These are phyloP conservation scores for Geranomyces variabilis DNA, from an alignment of 192 early-diverging fungal genomes.

Conservation along the genomic window DNA sequence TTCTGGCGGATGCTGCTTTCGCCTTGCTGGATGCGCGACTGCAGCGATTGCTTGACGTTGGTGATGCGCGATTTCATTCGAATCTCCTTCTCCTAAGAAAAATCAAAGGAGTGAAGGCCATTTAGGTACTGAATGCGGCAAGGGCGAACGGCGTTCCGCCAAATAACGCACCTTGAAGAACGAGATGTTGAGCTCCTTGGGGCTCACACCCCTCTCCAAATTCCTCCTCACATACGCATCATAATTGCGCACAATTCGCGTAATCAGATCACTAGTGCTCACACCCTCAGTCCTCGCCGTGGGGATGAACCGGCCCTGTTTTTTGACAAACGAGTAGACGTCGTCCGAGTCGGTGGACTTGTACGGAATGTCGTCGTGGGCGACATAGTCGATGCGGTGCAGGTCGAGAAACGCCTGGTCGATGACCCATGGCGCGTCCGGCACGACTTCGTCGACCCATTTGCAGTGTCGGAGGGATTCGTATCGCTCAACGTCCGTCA, in stretches of 20 bases:
- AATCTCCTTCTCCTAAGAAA: slow-evolving; percentile 29
- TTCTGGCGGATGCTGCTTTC: slow-evolving; percentile 24
- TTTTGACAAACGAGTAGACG: slow-evolving; percentile 91
- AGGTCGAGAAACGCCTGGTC: slow-evolving; percentile 71
- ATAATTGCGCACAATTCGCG: slow-evolving; percentile 65
- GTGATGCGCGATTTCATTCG: slow-evolving; percentile 29
- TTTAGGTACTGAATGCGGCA: neutral
- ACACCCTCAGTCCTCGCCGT: slow-evolving; percentile 90
- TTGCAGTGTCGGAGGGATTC: slow-evolving; percentile 92
- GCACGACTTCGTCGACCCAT: slow-evolving; percentile 88
- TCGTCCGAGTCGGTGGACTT: slow-evolving; percentile 84
- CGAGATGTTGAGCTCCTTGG: slow-evolving; percentile 36
- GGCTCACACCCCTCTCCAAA: slow-evolving; percentile 35
- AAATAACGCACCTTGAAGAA: slow-evolving; percentile 31
- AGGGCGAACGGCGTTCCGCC: neutral
- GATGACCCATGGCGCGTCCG: slow-evolving; percentile 86
- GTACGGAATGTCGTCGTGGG: slow-evolving; percentile 93
- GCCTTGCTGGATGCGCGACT: slow-evolving; percentile 21
- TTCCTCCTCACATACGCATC: slow-evolving; percentile 39
- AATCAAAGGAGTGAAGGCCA: neutral
- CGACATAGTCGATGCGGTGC: slow-evolving; percentile 86
- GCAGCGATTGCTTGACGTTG: slow-evolving; percentile 28
- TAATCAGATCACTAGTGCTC: slow-evolving; percentile 91
- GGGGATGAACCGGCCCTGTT: slow-evolving; percentile 85
- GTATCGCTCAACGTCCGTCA: slow-evolving; percentile 89